A percentile compares a stretch with the other conserved stretches of the same genome.
Evolutionary conservation across 2,329 filamentous ascomycete genomes (phyloP).

Genomic region (Alternaria brassicicola): DNA sequence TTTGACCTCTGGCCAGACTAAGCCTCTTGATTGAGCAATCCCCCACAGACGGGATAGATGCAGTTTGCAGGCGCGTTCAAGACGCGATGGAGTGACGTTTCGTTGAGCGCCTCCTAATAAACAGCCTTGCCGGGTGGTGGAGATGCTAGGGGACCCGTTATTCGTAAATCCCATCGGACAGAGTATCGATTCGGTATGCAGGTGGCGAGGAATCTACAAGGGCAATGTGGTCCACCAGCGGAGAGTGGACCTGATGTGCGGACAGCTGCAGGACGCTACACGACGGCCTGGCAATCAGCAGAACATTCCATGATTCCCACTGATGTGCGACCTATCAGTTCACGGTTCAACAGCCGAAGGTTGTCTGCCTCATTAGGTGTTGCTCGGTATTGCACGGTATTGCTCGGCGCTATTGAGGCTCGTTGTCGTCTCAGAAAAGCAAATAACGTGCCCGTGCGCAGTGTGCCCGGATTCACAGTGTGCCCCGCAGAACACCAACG

Average conservation of each 20-base stretch:
- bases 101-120: conserved; percentile 8
- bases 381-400: background rate
- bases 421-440: conserved; percentile 4
- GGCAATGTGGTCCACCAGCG: conserved; percentile 9
- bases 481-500: too few species aligned
- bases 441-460: too few species aligned
- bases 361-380: background rate
- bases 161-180: conserved; percentile 8
- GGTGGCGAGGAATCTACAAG: conserved; percentile 7
- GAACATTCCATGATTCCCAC: background rate
- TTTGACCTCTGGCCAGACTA: background rate
- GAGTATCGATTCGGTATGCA: conserved; percentile 4
- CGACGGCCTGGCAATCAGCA: background rate
- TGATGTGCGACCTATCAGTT: background rate
- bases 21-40: background rate
- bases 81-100: background rate
- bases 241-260: conserved; percentile 18
- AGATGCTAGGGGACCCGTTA: conserved; percentile 6
- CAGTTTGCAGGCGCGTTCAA: background rate
- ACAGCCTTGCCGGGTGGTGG: conserved; percentile 18
- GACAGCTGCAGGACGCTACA: conserved; percentile 15
- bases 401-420: conserved; percentile 6
- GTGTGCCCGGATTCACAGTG: too few species aligned
- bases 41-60: background rate
- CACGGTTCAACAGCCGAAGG: background rate